Percentiles rank a stretch among this genome's conserved stretches.
These are phyloP conservation scores for Albugo candida DNA, from an alignment of 352 stramenopile species.

Conservation along the genomic window DNA sequence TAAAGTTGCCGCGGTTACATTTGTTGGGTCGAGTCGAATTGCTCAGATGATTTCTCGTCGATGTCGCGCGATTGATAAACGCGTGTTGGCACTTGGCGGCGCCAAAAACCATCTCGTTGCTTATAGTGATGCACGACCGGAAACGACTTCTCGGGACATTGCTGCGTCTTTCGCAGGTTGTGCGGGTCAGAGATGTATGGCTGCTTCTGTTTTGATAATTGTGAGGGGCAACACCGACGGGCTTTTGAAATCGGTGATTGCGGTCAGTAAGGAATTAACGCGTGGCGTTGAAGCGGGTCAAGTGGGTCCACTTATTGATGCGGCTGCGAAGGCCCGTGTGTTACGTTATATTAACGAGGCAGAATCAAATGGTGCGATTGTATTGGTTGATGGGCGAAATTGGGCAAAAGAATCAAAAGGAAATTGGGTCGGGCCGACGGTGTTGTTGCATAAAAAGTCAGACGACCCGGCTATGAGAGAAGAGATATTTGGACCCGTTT, in stretches of 20 bases:
- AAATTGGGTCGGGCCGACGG: slow-evolving; percentile 90
- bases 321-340: slow-evolving; percentile 79
- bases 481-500: slow-evolving; percentile 96
- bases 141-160: slow-evolving; percentile 86
- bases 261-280: slow-evolving; percentile 70
- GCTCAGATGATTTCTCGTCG: slow-evolving; percentile 84
- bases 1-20: slow-evolving; percentile 80
- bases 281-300: slow-evolving; percentile 81
- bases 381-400: slow-evolving; percentile 84
- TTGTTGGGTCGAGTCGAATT: slow-evolving; percentile 89
- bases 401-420: slow-evolving; percentile 42
- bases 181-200: slow-evolving; percentile 93
- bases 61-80: slow-evolving; percentile 84
- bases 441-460: slow-evolving; percentile 82
- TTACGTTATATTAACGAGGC: slow-evolving; percentile 87
- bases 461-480: slow-evolving; percentile 82
- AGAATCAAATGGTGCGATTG: slow-evolving; percentile 53
- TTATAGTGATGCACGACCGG: slow-evolving; percentile 84
- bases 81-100: slow-evolving; percentile 87
- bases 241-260: slow-evolving; percentile 77
- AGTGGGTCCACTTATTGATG: slow-evolving; percentile 92
- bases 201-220: slow-evolving; percentile 87
- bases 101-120: slow-evolving; percentile 97
- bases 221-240: slow-evolving; percentile 51
- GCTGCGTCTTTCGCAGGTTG: slow-evolving; percentile 91